Percentiles rank a stretch among this genome's conserved stretches.
Conservation (phyloP, 257 asterid genomes). For the Solanum tacnaense region DNA sequence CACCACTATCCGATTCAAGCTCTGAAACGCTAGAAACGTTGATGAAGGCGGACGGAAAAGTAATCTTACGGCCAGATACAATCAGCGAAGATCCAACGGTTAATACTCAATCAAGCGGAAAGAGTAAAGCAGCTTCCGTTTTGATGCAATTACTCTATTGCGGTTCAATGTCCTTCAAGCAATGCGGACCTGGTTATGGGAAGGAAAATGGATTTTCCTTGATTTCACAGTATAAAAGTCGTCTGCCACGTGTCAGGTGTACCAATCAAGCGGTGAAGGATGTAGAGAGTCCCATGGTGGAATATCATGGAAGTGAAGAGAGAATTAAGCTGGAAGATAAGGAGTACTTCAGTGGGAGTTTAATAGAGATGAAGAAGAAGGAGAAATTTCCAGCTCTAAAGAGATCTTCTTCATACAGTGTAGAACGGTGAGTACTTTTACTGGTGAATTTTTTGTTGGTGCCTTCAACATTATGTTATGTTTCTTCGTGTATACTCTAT, state of each 20-base stretch:
- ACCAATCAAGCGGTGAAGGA: constrained; percentile 24
- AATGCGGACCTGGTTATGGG: constrained; percentile 58
- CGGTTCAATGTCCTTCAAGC: constrained; percentile 62
- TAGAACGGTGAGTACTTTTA: constrained; percentile 41
- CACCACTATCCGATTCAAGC: constrained; percentile 74
- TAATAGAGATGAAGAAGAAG: constrained; percentile 52
- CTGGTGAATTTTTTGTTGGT: neutral
- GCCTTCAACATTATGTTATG: neutral
- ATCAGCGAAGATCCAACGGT: constrained; percentile 8
- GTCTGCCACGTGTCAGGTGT: constrained; percentile 48
- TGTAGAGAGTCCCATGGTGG: constrained; percentile 11
- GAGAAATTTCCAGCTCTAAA: constrained; percentile 38
- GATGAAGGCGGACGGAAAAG: constrained; percentile 38
- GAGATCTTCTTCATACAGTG: constrained; percentile 75
- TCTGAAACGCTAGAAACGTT: constrained; percentile 52
- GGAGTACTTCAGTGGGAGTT: constrained; percentile 66
- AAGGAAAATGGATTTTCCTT: constrained; percentile 22
- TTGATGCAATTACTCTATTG: constrained; percentile 70
- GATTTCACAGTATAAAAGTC: constrained; percentile 46
- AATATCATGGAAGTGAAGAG: constrained; percentile 5
- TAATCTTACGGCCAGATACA: constrained; percentile 10
- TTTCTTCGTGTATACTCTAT: neutral
- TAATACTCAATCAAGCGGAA: constrained; percentile 7
- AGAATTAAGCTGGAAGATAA: constrained; percentile 45
- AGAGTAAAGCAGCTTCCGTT: constrained; percentile 43